Base-by-base conservation (phyloP, 345 rosid genomes). In the Heritiera littoralis region DNA sequence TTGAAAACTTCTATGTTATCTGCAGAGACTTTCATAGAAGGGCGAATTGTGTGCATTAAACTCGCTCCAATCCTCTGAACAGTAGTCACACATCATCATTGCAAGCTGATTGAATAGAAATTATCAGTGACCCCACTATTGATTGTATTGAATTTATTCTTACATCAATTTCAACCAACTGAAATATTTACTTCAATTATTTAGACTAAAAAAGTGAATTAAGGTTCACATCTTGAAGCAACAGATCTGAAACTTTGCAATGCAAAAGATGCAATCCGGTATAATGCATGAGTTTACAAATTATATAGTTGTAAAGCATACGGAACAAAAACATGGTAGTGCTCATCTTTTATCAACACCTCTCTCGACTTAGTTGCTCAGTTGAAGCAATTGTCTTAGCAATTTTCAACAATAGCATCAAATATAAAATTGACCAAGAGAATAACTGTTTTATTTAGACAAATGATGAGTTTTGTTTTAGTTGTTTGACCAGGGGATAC, bases 81-180 rank as follows among this genome's bases (percentile, higher is more conserved):
- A 89, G 81, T 85, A 90, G 88, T 91, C 93, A 91, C 98, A 91
- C 94, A 88, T 91, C 95, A 88, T 91, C 95, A 86, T 89, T 93
- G 94, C 94, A 90, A 93, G 94, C 94, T 91, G 93, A 86, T 87
- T 83, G 81, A 88, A 88, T 78, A 84, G 86, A 88, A 87, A 82
- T 40, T 35, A 88, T 90, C 88, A 90, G 91, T 88, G 82, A 74
- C 73, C 83, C 80, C 66, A 72, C 66, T 59, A 58, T 60, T 73
- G 49, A 59, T 35, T 68, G 64, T 58, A 56, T 45, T 9, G 66
- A 65, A 75, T 80, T 87, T 69, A 77, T 63, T 78, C 40, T 76
- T 30, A 49, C 23, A 84, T 60, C 52, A 52, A 73, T 72, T 51
- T 75, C 72, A 77, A 72, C 20, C 20, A 28, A 46, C 32, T 58